phyloP scores from a whole-genome alignment of 768 basidiomycete genomes.

The Gloeophyllum trabeum region DNA sequence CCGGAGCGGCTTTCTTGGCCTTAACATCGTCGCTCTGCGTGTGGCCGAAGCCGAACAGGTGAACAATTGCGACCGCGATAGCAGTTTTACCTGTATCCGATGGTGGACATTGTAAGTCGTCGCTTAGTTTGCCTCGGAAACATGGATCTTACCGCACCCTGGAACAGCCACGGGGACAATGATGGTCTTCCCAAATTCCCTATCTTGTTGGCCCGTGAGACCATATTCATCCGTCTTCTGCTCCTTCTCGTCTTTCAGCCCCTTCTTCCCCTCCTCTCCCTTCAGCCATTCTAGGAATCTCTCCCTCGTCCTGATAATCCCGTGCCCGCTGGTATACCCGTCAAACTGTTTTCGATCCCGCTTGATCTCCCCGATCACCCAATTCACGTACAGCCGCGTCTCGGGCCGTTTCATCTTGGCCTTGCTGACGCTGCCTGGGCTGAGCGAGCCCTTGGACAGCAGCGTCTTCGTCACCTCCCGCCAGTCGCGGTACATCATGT shows the following conservation, averaged over 20 bases:
- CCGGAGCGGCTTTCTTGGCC: conserved; percentile 58
- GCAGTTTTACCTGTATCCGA: conserved; percentile 74
- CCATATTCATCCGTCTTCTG: conserved; percentile 12
- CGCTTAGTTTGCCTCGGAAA: no score
- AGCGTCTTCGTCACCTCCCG: conserved; percentile 82
- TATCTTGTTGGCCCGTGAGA: conserved; percentile 9
- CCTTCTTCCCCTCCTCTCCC: conserved; percentile 30
- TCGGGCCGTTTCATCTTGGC: conserved; percentile 67
- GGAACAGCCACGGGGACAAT: conserved; percentile 87
- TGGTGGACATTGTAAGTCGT: no score
- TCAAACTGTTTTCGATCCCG: conserved; percentile 47
- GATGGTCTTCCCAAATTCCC: conserved; percentile 56
- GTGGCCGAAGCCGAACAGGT: conserved; percentile 82
- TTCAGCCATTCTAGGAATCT: conserved; percentile 63
- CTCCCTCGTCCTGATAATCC: conserved; percentile 79
- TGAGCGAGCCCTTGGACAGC: conserved; percentile 30
- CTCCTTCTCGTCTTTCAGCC: conserved; percentile 19
- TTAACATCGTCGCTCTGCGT: conserved; percentile 89
- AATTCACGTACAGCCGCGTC: conserved; percentile 68
- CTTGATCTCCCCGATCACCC: conserved; percentile 74
- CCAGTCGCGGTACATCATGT: conserved; percentile 98
- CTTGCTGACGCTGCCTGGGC: conserved; percentile 42
- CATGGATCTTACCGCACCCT: conserved; percentile 77
- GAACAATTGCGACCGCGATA: conserved; percentile 63
- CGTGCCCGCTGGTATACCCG: conserved; percentile 57